Percentiles rank a stretch among this genome's conserved stretches.
phyloP scores from a whole-genome alignment of 2,329 filamentous ascomycete genomes.

The Diplodia seriata region DNA sequence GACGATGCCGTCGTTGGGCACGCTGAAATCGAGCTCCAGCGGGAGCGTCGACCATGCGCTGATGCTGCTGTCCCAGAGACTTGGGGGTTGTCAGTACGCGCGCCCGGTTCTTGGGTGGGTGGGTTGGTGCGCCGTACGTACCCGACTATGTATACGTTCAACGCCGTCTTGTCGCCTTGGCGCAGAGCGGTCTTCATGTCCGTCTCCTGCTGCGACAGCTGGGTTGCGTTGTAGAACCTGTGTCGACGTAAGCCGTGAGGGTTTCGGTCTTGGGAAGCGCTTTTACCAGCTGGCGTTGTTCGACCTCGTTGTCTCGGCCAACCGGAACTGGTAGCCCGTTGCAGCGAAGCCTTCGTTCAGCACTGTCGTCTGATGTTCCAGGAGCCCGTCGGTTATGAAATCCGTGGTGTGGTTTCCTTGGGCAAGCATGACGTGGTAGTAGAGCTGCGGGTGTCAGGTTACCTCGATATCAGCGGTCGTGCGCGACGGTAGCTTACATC shows the following conservation, averaged over 20 bases:
- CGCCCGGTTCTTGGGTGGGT: neutral
- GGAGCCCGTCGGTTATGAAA: conserved; percentile 28
- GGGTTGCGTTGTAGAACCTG: conserved; percentile 19
- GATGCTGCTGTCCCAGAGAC: conserved; percentile 36
- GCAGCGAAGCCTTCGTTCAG: conserved; percentile 56
- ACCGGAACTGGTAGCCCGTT: conserved; percentile 55
- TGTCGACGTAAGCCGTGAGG: neutral
- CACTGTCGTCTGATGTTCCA: conserved; percentile 52
- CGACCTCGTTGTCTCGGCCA: conserved; percentile 54
- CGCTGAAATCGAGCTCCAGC: conserved; percentile 33
- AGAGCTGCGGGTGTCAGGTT: neutral
- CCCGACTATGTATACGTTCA: conserved; percentile 45
- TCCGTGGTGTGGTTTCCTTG: neutral
- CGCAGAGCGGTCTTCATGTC: conserved; percentile 57
- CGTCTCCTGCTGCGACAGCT: conserved; percentile 39
- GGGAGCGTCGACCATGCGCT: conserved; percentile 39
- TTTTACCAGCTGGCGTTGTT: conserved; percentile 55
- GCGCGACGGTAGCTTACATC: neutral
- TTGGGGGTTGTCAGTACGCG: neutral
- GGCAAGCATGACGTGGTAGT: conserved; percentile 12
- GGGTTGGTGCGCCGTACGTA: conserved; percentile 22
- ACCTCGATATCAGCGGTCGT: neutral
- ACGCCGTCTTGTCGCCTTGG: conserved; percentile 52
- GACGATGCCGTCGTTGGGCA: conserved; percentile 51
- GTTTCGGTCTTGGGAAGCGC: neutral